Conservation (phyloP, 345 rosid species). For the Mercurialis annua region DNA sequence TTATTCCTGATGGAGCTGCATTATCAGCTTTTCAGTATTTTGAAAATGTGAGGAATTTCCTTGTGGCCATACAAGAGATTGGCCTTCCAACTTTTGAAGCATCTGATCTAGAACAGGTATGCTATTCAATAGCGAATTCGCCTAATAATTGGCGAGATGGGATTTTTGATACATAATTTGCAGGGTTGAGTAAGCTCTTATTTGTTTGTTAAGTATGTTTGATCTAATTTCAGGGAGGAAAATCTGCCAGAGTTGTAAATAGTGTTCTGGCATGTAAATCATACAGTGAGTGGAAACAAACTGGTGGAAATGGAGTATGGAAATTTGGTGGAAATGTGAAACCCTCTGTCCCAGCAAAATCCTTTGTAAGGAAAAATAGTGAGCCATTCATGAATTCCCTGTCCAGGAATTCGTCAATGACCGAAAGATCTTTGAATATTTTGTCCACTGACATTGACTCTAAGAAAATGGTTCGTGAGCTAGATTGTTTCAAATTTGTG, state of each 20-base stretch:
- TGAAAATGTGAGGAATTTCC: conserved; percentile 84
- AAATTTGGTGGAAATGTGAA: conserved; percentile 76
- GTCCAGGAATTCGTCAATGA: conserved; percentile 51
- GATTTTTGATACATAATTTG: not conserved
- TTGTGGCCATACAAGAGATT: conserved; percentile 66
- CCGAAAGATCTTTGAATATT: conserved; percentile 36
- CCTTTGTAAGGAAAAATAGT: conserved; percentile 62
- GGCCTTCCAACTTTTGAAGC: conserved; percentile 83
- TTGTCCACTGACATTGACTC: conserved; percentile 38
- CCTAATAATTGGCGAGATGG: not conserved
- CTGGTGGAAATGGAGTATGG: conserved; percentile 76
- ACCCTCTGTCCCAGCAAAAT: conserved; percentile 41
- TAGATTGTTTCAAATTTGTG: conserved; percentile 18
- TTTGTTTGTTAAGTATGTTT: conserved; percentile 4
- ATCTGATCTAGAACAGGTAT: conserved; percentile 87
- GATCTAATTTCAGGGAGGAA: conserved; percentile 58
- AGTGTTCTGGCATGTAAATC: conserved; percentile 79
- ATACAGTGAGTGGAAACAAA: conserved; percentile 72
- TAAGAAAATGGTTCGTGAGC: conserved; percentile 64
- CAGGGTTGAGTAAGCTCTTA: conserved; percentile 2
- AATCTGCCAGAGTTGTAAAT: conserved; percentile 70
- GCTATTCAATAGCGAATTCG: conserved; percentile 4
- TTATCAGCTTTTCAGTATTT: conserved; percentile 85
- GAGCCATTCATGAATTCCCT: conserved; percentile 72
- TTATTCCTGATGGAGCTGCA: conserved; percentile 81